phyloP scores from a whole-genome alignment of 2,329 filamentous ascomycete species.

The Cladosporium velox region DNA sequence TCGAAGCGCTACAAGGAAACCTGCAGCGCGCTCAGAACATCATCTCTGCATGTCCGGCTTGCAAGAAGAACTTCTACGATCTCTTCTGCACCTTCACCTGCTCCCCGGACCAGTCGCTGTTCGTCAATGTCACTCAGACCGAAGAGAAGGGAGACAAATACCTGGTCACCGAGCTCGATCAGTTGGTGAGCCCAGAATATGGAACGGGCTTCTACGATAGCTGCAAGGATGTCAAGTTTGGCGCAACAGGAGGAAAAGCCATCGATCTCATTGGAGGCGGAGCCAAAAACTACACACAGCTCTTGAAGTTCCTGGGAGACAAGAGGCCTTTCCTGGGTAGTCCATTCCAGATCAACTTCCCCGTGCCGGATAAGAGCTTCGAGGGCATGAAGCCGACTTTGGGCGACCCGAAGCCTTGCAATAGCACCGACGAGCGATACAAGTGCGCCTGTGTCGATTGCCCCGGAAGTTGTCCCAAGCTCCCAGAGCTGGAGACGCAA shows the following conservation, averaged over 20 bases:
- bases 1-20: slow-evolving; percentile 78
- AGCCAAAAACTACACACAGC: slow-evolving; percentile 82
- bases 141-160: slow-evolving; percentile 58
- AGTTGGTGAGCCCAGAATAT: slow-evolving; percentile 81
- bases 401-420: slow-evolving; percentile 80
- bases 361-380: slow-evolving; percentile 61
- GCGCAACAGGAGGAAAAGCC: slow-evolving; percentile 86
- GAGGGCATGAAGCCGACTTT: slow-evolving; percentile 70
- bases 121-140: slow-evolving; percentile 85
- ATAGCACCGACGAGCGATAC: slow-evolving; percentile 81
- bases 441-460: slow-evolving; percentile 95
- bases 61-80: slow-evolving; percentile 98
- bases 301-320: slow-evolving; percentile 89
- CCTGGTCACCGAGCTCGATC: slow-evolving; percentile 86
- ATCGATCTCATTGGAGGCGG: slow-evolving; percentile 97
- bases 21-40: slow-evolving; percentile 84
- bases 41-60: slow-evolving; percentile 91
- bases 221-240: slow-evolving; percentile 99
- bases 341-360: slow-evolving; percentile 98
- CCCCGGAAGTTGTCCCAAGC: slow-evolving; percentile 76
- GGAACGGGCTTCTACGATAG: slow-evolving; percentile 90
- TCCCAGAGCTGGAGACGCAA: slow-evolving; percentile 71
- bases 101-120: slow-evolving; percentile 92
- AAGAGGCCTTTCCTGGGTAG: slow-evolving; percentile 84
- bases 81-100: slow-evolving; percentile 98